phyloP scores from a whole-genome alignment of 2,329 filamentous ascomycete genomes.

The Endothia cerciana region DNA sequence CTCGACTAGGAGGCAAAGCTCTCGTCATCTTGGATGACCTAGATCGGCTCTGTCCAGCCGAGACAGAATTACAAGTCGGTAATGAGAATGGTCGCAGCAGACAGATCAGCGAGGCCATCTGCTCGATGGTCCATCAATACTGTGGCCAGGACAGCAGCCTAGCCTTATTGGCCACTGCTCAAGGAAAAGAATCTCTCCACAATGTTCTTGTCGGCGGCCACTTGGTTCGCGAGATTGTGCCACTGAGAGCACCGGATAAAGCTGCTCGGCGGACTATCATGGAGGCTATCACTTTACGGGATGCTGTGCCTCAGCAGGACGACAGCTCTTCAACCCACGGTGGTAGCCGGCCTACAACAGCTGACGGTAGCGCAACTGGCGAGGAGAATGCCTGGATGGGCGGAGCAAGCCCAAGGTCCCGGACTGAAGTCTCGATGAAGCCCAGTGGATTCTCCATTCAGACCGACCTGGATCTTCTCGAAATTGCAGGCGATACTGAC shows the following conservation, averaged over 20 bases:
- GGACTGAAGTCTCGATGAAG: constrained; percentile 39
- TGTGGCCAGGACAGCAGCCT: constrained; percentile 80
- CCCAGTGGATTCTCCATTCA: constrained; percentile 73
- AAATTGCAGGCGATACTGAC: constrained; percentile 91
- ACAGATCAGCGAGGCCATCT: constrained; percentile 88
- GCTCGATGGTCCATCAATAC: constrained; percentile 81
- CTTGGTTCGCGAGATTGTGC: constrained; percentile 87
- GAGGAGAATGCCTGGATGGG: constrained; percentile 76
- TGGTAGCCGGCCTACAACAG: constrained; percentile 61
- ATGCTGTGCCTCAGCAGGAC: constrained; percentile 47
- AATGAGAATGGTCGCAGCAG: constrained; percentile 92
- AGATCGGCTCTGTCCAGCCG: constrained; percentile 88
- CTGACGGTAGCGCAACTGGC: constrained; percentile 52
- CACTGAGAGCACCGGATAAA: constrained; percentile 89
- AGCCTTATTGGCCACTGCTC: constrained; percentile 86
- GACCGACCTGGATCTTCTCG: constrained; percentile 82
- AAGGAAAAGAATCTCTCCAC: constrained; percentile 90
- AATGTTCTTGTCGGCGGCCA: constrained; percentile 89
- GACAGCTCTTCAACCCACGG: constrained; percentile 42
- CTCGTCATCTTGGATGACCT: constrained; percentile 90
- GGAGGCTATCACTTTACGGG: constrained; percentile 72
- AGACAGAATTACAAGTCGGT: constrained; percentile 92
- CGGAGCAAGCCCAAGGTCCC: constrained; percentile 62
- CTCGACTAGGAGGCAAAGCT: constrained; percentile 79
- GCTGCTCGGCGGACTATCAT: constrained; percentile 83